Conservation (phyloP, 75 land plant species). For the Selaginella moellendorffii region DNA sequence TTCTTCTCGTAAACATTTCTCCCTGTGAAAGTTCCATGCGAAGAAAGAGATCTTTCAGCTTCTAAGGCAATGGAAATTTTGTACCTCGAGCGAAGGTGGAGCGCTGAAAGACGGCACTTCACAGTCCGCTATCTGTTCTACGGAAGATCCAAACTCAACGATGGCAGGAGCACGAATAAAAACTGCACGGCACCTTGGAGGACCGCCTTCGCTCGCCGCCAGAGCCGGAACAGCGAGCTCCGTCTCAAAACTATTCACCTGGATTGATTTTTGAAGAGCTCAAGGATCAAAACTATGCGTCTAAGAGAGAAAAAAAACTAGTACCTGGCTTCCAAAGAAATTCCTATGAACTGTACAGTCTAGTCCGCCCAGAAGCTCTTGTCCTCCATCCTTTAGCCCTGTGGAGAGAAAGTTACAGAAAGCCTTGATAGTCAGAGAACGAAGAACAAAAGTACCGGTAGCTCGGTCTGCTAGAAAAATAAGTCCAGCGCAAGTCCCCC, state of each 20-base stretch:
- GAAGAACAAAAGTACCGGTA: slow-evolving; percentile 2
- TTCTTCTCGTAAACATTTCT: neutral
- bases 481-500: slow-evolving; percentile 44
- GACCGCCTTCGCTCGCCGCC: slow-evolving; percentile 7
- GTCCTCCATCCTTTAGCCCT: slow-evolving; percentile 3
- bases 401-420: neutral
- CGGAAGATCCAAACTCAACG: neutral
- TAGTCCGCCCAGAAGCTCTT: slow-evolving; percentile 4
- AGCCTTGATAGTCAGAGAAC: too few species aligned
- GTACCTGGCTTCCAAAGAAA: slow-evolving; percentile 9
- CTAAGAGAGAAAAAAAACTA: neutral
- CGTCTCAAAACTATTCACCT: slow-evolving; percentile 8
- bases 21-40: neutral
- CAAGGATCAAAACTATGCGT: neutral
- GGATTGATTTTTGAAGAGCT: neutral
- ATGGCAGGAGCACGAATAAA: slow-evolving; percentile 8
- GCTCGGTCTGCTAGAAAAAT: slow-evolving; percentile 49
- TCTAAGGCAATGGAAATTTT: too few species aligned
- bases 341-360: slow-evolving; percentile 3
- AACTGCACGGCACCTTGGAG: neutral
- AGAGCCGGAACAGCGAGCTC: neutral
- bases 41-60: too few species aligned
- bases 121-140: neutral
- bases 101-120: neutral
- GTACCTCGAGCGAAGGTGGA: neutral